phyloP scores from a whole-genome alignment of 768 basidiomycete genomes.

The Collybia sordida region DNA sequence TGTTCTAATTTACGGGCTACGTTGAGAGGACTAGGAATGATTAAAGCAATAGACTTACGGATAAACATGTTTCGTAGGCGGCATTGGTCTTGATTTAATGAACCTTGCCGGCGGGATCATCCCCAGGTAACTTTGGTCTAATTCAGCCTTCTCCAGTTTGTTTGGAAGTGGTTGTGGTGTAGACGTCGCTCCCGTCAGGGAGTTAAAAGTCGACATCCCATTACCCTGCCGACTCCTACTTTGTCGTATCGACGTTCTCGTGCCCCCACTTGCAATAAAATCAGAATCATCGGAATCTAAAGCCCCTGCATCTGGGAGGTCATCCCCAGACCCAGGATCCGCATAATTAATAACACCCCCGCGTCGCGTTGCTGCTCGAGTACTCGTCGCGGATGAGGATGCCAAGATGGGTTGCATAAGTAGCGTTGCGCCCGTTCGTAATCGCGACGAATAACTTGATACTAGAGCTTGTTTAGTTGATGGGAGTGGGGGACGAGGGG shows the following conservation, averaged over 20 bases:
- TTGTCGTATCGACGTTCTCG: constrained; percentile 55
- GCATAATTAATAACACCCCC: constrained; percentile 83
- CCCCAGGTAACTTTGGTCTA: constrained; percentile 91
- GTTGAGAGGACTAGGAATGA: neutral
- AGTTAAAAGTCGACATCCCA: constrained; percentile 57
- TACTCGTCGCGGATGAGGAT: constrained; percentile 34
- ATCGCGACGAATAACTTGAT: constrained; percentile 85
- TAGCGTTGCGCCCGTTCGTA: constrained; percentile 86
- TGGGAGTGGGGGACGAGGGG: constrained; percentile 56
- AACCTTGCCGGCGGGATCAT: constrained; percentile 79
- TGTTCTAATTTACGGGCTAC: constrained; percentile 40
- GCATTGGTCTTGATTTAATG: constrained; percentile 59
- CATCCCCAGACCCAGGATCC: constrained; percentile 82
- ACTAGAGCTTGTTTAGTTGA: constrained; percentile 68
- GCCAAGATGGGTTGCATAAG: constrained; percentile 83
- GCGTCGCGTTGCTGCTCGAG: constrained; percentile 53
- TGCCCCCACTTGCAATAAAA: constrained; percentile 65
- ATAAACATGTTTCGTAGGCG: constrained; percentile 67
- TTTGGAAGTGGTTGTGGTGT: constrained; percentile 36
- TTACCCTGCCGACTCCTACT: constrained; percentile 39
- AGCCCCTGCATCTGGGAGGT: constrained; percentile 77
- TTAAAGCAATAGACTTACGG: constrained; percentile 50
- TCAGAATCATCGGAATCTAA: constrained; percentile 86
- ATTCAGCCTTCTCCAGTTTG: constrained; percentile 52
- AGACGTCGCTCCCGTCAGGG: constrained; percentile 42